Evolutionary conservation across 2,329 filamentous ascomycete genomes (phyloP).

Genomic region (Raffaelea arxii): DNA sequence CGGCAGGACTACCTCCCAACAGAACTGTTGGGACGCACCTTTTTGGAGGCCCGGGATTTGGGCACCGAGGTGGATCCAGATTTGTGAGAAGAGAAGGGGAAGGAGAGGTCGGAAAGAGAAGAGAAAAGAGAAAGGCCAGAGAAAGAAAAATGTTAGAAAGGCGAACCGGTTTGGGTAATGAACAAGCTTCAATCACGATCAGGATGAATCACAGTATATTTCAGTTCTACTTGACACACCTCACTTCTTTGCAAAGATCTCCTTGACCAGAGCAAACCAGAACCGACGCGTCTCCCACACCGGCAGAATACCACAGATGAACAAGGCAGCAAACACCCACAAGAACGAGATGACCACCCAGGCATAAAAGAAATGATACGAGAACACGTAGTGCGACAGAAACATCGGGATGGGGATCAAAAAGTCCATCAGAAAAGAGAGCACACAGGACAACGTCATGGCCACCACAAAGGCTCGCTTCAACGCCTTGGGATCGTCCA

Average conservation of each 20-base stretch:
- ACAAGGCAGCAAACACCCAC: not conserved
- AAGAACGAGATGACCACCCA: not conserved
- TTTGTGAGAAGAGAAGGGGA: constrained; percentile 26
- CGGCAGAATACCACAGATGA: not conserved
- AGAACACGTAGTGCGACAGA: constrained; percentile 1
- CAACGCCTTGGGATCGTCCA: not conserved
- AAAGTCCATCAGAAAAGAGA: not conserved
- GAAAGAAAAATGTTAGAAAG: no score
- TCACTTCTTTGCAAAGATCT: no score
- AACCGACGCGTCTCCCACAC: constrained; percentile 1
- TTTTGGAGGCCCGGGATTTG: constrained; percentile 72
- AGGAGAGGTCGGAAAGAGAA: no score
- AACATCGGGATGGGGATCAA: not conserved
- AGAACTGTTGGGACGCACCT: constrained; percentile 56
- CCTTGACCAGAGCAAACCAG: not conserved
- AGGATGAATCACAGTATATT: no score
- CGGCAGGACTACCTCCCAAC: constrained; percentile 86
- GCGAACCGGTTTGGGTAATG: no score
- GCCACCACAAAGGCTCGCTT: not conserved
- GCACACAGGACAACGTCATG: not conserved
- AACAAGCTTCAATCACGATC: no score
- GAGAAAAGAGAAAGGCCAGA: no score
- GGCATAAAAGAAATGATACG: not conserved
- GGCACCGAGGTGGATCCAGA: constrained; percentile 71
- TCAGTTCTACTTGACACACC: no score